These are phyloP conservation scores for Staphylotrichum tortipilum DNA, from an alignment of 495 filamentous ascomycete genomes.

Conservation along the genomic window DNA sequence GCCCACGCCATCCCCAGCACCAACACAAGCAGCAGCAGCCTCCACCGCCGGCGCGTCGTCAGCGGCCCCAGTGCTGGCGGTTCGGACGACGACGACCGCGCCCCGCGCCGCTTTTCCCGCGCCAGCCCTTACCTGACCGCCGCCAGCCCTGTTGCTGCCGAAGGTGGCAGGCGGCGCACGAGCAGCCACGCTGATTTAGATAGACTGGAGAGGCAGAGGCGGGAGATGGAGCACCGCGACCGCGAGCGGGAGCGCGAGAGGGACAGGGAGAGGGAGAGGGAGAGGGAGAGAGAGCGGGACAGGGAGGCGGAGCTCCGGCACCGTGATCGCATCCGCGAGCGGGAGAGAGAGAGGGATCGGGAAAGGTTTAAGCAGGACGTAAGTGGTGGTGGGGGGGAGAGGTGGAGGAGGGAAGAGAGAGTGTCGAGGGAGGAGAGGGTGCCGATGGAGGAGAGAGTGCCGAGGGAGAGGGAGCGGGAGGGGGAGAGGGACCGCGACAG, in stretches of 20 bases:
- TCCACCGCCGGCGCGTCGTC: too few species aligned
- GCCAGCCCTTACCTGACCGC: slow-evolving; percentile 22
- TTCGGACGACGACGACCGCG: slow-evolving; percentile 14
- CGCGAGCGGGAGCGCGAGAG: neutral
- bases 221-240: slow-evolving; percentile 18
- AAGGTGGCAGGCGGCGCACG: slow-evolving; percentile 24
- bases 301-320: slow-evolving; percentile 9
- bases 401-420: neutral
- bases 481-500: slow-evolving; percentile 11
- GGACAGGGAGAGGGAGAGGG: slow-evolving; percentile 9
- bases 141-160: slow-evolving; percentile 20
- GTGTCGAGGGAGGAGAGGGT: neutral
- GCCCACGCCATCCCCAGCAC: neutral
- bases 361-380: slow-evolving; percentile 10
- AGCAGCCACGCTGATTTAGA: slow-evolving; percentile 39
- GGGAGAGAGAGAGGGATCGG: slow-evolving; percentile 17
- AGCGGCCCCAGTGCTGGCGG: too few species aligned
- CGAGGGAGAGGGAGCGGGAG: slow-evolving; percentile 10
- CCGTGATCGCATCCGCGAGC: neutral
- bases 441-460: too few species aligned
- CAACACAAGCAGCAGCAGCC: neutral
- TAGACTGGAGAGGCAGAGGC: slow-evolving; percentile 14
- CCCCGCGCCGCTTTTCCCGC: slow-evolving; percentile 4
- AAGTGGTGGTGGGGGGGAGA: neutral
- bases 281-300: slow-evolving; percentile 15